Evolutionary conservation across 2,329 filamentous ascomycete species (phyloP), one percentile per base, ranked within the genome.

Genomic region (Akanthomyces uredinophilus): DNA sequence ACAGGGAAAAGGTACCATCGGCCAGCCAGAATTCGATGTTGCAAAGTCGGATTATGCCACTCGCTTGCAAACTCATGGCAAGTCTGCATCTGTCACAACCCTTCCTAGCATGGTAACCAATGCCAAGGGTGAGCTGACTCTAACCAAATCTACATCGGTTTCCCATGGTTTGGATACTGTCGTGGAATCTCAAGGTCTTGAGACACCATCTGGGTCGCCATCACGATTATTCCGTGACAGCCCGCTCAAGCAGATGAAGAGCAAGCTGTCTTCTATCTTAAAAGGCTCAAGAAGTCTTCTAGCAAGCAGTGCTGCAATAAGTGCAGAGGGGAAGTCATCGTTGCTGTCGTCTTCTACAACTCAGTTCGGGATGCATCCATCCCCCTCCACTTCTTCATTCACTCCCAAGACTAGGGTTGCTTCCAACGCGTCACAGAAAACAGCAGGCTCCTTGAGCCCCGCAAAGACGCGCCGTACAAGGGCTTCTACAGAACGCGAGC

Each of bases 201-300:
- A 82, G 73, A 77, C 83, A 73, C 77, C 82, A 65, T 72, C 77
- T 3, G 86, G 85, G 67, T 87, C 85, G 1, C 83, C 84, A 0
- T 79, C 82, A 5, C 77, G 84, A 60, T 77, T 72, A 54, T 79
- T 84, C 68, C 80, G 82, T 8, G 92, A 96, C 67, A 94, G 89
- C 63, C 92, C 92, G 5, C 75, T 97, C 63, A 96, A 93, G 74
- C 92, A 95, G 57, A 93, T 95, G 32, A 98, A 96, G 77, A 91
- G 90, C 70, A 96, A 92, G 72, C 81, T 98, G 53, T 96, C 94
- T 52, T 96, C 93, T 11, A 92, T 96, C 64, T 80, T 97, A 68
- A 93, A 92, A 75, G 90, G 88, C 61, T 95, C 93, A 4, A 94
- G 90, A 73, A 91, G 89, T 16, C 84, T 97, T 54, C 88, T 97